A percentile compares a stretch with the other conserved stretches of the same genome.
Evolutionary conservation across 176 grass and related monocot species (phyloP).

Genomic region (Thinopyrum elongatum): DNA sequence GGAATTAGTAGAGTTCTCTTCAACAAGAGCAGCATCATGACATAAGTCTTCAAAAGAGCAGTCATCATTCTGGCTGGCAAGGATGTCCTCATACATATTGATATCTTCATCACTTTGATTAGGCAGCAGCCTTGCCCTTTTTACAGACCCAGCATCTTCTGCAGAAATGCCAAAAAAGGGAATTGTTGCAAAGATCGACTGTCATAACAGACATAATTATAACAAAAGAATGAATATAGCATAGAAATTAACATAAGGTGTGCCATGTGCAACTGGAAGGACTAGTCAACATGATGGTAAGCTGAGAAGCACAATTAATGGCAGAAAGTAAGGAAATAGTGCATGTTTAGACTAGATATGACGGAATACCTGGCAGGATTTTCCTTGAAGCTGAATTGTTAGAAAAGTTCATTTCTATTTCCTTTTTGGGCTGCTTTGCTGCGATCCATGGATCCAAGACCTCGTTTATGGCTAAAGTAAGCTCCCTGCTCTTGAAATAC

Average conservation of each 20-base stretch:
- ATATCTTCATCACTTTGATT: slow-evolving; percentile 67
- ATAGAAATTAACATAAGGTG: not conserved
- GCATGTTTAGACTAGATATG: slow-evolving; percentile 29
- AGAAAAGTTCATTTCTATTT: slow-evolving; percentile 71
- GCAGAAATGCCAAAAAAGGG: slow-evolving; percentile 28
- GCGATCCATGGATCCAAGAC: slow-evolving; percentile 98
- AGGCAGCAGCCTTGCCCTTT: slow-evolving; percentile 64
- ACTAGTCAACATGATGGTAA: slow-evolving; percentile 16
- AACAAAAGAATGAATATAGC: not conserved
- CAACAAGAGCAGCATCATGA: slow-evolving; percentile 35
- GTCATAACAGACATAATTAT: not conserved
- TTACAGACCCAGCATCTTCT: slow-evolving; percentile 78
- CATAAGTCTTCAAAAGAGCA: slow-evolving; percentile 82
- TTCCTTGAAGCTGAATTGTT: slow-evolving; percentile 63
- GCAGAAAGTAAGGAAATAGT: not conserved
- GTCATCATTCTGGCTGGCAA: slow-evolving; percentile 59
- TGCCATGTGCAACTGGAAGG: not conserved
- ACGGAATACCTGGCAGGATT: slow-evolving; percentile 42
- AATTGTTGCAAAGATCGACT: slow-evolving; percentile 3
- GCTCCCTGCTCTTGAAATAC: slow-evolving; percentile 95
- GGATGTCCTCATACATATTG: slow-evolving; percentile 62
- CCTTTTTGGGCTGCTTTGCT: slow-evolving; percentile 92
- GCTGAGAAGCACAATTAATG: slow-evolving; percentile 18
- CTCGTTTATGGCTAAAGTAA: slow-evolving; percentile 94
- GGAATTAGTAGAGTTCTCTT: slow-evolving; percentile 32